Evolutionary conservation across 495 filamentous ascomycete genomes (phyloP).

Genomic region (Tuber umbilicatum): DNA sequence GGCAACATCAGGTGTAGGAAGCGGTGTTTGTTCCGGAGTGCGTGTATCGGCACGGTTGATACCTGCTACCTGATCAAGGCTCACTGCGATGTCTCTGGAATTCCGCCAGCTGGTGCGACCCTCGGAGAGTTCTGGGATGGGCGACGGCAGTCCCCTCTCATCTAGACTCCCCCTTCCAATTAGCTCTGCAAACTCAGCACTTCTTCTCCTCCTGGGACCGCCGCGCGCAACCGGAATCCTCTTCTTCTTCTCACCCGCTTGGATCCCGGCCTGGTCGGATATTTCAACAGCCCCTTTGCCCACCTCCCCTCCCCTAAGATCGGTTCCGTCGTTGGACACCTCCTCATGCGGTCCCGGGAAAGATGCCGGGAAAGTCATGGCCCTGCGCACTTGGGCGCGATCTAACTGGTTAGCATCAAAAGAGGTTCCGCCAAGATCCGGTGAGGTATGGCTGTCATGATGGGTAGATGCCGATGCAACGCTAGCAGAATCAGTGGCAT

Average conservation of each 20-base stretch:
- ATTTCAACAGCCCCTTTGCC: background rate
- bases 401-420: constrained; percentile 17
- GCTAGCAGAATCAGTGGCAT: background rate
- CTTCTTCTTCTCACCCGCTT: constrained; percentile 8
- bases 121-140: background rate
- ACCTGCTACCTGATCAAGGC: background rate
- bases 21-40: background rate
- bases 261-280: background rate
- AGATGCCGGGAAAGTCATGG: too few relatives aligned
- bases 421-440: background rate
- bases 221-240: background rate
- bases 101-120: background rate
- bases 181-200: background rate
- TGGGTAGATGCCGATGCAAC: background rate
- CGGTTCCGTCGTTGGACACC: background rate
- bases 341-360: background rate
- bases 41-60: background rate
- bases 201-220: background rate
- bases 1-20: background rate
- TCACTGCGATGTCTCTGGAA: background rate
- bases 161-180: background rate
- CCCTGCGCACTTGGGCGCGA: constrained; percentile 10
- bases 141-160: background rate
- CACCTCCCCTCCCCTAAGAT: background rate
- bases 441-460: background rate